Base-by-base conservation (phyloP, 2,329 filamentous ascomycete species). In the Berkeleyomyces rouxiae region DNA sequence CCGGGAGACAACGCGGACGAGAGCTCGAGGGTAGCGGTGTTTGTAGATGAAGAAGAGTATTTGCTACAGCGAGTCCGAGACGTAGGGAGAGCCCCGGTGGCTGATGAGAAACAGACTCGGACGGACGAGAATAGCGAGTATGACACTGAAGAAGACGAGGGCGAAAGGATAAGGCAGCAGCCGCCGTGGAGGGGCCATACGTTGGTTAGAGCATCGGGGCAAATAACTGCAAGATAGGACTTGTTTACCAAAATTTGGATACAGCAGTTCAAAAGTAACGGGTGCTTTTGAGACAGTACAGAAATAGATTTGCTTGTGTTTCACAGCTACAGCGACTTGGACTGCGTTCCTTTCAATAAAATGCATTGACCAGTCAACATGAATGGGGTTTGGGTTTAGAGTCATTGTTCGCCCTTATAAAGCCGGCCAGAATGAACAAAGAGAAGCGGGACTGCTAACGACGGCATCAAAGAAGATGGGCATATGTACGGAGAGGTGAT, bases 31-130 rank as follows among this genome's bases (percentile, higher is more conserved):
- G 13, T 16, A 3, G 43, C 31, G 7, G 58, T 44, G 23, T 37
- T 59, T 37, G 36, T 31, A 36, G 58, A 59, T 5, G 49, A 65
- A 33, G 59, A 58, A 16, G 60, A 60, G 39, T 66, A 63, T 53
- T 43, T 65, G 7, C 51, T 64, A 9, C 62, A 64, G 39, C 62
- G 60, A 62, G 65, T 58, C n/a, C 55, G 63, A 43, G 63, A 62
- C 31, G 49, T 49, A 33, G 58, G 61, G 23, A 58, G 47, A n/a
- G 39, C 49, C 11, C 44, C 59, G 44, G 58, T 49, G 40, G 49
- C 36, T 1, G 57, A 23, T 23, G 23, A 23, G 23, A 23, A 23
- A 23, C 23, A 23, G 23, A 23, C 23, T 23, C 23, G 23, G 23
- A 23, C 23, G 23, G 23, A 23, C 23, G 23, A 23, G 23, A 23